These are phyloP conservation scores for Salvia sclarea DNA, from an alignment of 305 asterid genomes.

Conservation along the genomic window DNA sequence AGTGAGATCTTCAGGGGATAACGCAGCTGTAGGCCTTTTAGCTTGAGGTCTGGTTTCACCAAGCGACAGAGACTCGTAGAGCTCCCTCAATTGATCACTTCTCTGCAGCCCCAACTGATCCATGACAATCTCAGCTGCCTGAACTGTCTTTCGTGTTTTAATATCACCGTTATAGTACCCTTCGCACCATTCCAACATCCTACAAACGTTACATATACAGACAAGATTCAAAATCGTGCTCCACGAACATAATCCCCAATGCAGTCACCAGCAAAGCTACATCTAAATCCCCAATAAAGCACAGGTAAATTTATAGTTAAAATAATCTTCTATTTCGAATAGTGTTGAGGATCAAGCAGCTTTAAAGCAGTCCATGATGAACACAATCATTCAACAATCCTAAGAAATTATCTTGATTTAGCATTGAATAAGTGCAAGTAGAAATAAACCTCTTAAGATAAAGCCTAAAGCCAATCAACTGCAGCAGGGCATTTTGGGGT, in stretches of 20 bases:
- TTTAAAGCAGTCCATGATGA: conserved; percentile 9
- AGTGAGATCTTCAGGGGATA: conserved; percentile 92
- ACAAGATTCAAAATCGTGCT: neutral
- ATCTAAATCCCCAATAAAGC: neutral
- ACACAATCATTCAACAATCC: conserved; percentile 2
- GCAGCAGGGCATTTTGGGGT: neutral
- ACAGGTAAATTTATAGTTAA: neutral
- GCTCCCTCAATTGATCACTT: conserved; percentile 77
- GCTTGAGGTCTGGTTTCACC: conserved; percentile 62
- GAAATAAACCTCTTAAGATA: conserved; percentile 12
- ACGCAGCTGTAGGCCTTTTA: conserved; percentile 77
- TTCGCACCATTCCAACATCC: conserved; percentile 75
- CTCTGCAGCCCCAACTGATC: conserved; percentile 71
- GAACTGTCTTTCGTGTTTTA: conserved; percentile 86
- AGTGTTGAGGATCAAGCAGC: neutral
- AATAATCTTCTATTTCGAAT: neutral
- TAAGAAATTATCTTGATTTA: conserved; percentile 19
- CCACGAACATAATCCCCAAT: neutral
- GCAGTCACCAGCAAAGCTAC: neutral
- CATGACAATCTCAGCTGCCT: conserved; percentile 48
- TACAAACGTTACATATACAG: conserved; percentile 19
- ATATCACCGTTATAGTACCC: conserved; percentile 96
- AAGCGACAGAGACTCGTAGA: conserved; percentile 52
- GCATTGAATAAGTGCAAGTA: neutral
- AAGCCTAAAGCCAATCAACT: conserved; percentile 29